Conservation (phyloP, 2,329 filamentous ascomycete genomes). For the Calonectria montana region DNA sequence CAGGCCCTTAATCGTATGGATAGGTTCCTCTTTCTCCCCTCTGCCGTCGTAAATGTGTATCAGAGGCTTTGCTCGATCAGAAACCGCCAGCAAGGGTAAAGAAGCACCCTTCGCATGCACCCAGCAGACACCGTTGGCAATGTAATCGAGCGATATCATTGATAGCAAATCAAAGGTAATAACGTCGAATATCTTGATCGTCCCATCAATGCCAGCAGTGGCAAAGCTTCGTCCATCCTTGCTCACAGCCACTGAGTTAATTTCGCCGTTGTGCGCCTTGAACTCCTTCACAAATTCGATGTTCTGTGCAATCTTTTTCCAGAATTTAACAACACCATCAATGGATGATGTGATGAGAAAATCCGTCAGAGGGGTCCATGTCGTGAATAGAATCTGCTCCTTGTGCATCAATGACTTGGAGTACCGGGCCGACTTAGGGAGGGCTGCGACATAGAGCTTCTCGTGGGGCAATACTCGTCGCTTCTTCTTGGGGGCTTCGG, state of each 20-base stretch:
- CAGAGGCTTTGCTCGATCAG: slow-evolving; percentile 76
- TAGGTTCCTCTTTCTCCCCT: slow-evolving; percentile 79
- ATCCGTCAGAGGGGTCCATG: slow-evolving; percentile 89
- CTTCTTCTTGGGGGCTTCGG: slow-evolving; percentile 88
- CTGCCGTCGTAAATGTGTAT: slow-evolving; percentile 91
- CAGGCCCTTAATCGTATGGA: slow-evolving; percentile 83
- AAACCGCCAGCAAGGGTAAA: slow-evolving; percentile 85
- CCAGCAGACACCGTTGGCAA: slow-evolving; percentile 88
- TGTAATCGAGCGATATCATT: slow-evolving; percentile 82
- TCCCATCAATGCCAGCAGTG: slow-evolving; percentile 82
- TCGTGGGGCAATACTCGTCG: slow-evolving; percentile 91
- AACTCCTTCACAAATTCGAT: slow-evolving; percentile 99
- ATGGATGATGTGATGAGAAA: slow-evolving; percentile 94
- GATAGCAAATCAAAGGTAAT: slow-evolving; percentile 89
- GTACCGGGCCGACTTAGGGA: slow-evolving; percentile 85
- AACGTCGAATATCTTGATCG: slow-evolving; percentile 83
- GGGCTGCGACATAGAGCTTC: slow-evolving; percentile 91
- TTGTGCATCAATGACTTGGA: slow-evolving; percentile 99
- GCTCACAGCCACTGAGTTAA: slow-evolving; percentile 86
- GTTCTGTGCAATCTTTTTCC: slow-evolving; percentile 92
- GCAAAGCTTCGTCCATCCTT: slow-evolving; percentile 94
- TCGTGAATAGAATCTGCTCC: slow-evolving; percentile 90
- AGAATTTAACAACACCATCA: slow-evolving; percentile 98
- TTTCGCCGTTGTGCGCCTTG: slow-evolving; percentile 87
- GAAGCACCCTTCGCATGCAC: slow-evolving; percentile 90